These are phyloP conservation scores for Rubus idaeus DNA, from an alignment of 306 rosid genomes.

Conservation along the genomic window DNA sequence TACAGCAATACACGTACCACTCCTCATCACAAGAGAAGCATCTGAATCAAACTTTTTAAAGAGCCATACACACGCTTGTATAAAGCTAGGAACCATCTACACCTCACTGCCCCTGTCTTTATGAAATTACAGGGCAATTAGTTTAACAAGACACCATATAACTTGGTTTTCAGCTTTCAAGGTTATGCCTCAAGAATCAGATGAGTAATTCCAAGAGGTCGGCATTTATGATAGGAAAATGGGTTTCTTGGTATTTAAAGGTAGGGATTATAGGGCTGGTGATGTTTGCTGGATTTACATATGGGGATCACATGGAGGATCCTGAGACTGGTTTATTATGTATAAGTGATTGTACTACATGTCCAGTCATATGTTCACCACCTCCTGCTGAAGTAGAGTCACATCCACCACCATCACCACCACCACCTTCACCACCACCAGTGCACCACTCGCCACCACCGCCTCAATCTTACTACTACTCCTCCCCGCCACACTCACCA, in stretches of 20 bases:
- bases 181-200: conserved; percentile 18
- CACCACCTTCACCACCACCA: conserved; percentile 26
- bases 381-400: conserved; percentile 53
- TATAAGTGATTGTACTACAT: conserved; percentile 70
- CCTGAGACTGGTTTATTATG: conserved; percentile 46
- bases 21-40: conserved; percentile 46
- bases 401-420: conserved; percentile 41
- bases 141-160: conserved; percentile 4
- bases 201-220: conserved; percentile 29
- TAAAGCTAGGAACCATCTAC: neutral
- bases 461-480: conserved; percentile 15
- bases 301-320: conserved; percentile 30
- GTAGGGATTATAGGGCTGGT: conserved; percentile 36
- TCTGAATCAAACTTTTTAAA: conserved; percentile 36
- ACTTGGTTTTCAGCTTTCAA: conserved; percentile 5
- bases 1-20: conserved; percentile 31
- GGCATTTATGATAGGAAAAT: conserved; percentile 16
- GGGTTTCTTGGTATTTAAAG: conserved; percentile 32
- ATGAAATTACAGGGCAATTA: conserved; percentile 8
- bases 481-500: conserved; percentile 15
- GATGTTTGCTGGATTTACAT: conserved; percentile 30
- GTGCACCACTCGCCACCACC: conserved; percentile 17
- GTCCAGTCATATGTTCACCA: conserved; percentile 73
- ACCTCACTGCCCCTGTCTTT: conserved; percentile 20
- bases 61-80: conserved; percentile 30